A percentile compares a stretch with the other conserved stretches of the same genome.
Evolutionary conservation across 768 basidiomycete genomes (phyloP).

Genomic region (Lentinula boryana): DNA sequence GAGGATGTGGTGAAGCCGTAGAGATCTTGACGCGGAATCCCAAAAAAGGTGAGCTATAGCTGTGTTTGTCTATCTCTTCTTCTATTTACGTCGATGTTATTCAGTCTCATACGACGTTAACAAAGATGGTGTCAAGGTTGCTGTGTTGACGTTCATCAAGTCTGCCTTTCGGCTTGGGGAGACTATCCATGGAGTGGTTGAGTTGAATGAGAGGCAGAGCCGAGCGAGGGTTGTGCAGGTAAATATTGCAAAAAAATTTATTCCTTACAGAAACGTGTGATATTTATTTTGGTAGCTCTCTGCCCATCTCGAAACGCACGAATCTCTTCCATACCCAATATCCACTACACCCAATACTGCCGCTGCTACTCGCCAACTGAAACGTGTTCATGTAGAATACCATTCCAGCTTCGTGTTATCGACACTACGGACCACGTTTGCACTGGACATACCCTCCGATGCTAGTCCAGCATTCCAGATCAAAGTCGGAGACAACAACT

Average conservation of each 20-base stretch:
- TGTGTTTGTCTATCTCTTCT: neutral
- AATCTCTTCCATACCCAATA: constrained; percentile 64
- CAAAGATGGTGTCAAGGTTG: constrained; percentile 87
- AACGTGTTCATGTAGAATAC: constrained; percentile 81
- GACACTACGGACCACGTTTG: constrained; percentile 74
- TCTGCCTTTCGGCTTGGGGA: constrained; percentile 89
- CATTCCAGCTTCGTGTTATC: constrained; percentile 71
- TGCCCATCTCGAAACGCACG: constrained; percentile 85
- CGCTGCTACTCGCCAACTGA: constrained; percentile 39
- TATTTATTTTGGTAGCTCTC: constrained; percentile 51
- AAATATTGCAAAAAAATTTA: constrained; percentile 12
- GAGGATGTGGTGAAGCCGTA: constrained; percentile 76
- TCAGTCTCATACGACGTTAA: constrained; percentile 92
- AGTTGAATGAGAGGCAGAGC: constrained; percentile 71
- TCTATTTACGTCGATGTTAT: neutral
- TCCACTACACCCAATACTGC: constrained; percentile 33
- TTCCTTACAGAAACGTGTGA: too few relatives aligned
- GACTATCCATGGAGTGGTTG: constrained; percentile 83
- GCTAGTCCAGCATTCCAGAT: constrained; percentile 84
- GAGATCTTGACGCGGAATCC: constrained; percentile 87
- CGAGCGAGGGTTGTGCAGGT: constrained; percentile 82
- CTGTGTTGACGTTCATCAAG: constrained; percentile 88
- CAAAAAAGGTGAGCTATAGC: constrained; percentile 62
- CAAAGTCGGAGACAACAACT: constrained; percentile 32
- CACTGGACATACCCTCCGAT: constrained; percentile 89